Percentiles rank a stretch among this genome's conserved stretches.
Conservation (phyloP, 768 basidiomycete species). For the Ramaria sp. region DNA sequence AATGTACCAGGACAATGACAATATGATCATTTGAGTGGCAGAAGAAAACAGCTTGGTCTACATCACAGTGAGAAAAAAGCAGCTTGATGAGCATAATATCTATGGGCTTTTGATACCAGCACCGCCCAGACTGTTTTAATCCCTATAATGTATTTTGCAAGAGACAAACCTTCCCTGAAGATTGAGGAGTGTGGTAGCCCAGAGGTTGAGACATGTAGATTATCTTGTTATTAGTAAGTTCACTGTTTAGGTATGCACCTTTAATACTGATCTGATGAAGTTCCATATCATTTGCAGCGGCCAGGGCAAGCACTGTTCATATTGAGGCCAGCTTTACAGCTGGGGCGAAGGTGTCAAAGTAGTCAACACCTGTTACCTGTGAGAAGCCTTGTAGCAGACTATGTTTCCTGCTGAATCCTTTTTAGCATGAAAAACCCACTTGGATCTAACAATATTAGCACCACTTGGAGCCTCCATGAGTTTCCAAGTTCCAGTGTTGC, state of each 20-base stretch:
- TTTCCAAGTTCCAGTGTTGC: conserved; percentile 12
- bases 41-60: conserved; percentile 14
- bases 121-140: conserved; percentile 24
- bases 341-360: conserved; percentile 14
- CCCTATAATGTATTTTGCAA: conserved; percentile 24
- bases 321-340: conserved; percentile 17
- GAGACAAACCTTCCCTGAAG: conserved; percentile 10
- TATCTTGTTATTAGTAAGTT: too few species aligned
- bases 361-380: conserved; percentile 28
- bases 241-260: conserved; percentile 7
- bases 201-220: conserved; percentile 26
- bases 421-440: conserved; percentile 22
- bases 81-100: conserved; percentile 19
- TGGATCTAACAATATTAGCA: conserved; percentile 15
- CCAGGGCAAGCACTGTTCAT: conserved; percentile 24
- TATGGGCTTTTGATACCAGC: conserved; percentile 27
- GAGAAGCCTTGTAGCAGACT: conserved; percentile 19
- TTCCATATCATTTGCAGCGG: conserved; percentile 24
- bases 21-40: too few species aligned
- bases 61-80: conserved; percentile 21
- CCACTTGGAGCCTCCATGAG: conserved; percentile 16
- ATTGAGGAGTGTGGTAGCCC: conserved; percentile 15
- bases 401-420: conserved; percentile 16
- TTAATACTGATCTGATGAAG: conserved; percentile 30
- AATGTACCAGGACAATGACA: conserved; percentile 13